Conservation (phyloP, 495 filamentous ascomycete species). For the Cudoniella acicularis region DNA sequence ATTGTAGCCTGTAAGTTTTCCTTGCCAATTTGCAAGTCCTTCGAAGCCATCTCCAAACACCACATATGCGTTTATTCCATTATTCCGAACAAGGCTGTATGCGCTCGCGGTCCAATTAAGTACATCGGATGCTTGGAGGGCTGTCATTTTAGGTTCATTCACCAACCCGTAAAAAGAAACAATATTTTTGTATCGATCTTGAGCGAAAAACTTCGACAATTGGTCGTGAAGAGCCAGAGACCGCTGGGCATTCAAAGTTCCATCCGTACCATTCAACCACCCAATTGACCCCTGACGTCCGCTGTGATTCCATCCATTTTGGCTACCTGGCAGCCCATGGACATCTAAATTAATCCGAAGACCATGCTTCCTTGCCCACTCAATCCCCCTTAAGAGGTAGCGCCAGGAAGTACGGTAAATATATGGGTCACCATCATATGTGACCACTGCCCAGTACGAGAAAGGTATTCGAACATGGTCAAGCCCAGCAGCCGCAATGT, state of each 20-base stretch:
- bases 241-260: slow-evolving; percentile 62
- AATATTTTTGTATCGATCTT: slow-evolving; percentile 80
- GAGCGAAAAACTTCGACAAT: slow-evolving; percentile 78
- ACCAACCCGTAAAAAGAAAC: slow-evolving; percentile 80
- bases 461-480: slow-evolving; percentile 96
- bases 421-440: slow-evolving; percentile 85
- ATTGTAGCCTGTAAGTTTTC: slow-evolving; percentile 51
- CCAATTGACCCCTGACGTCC: slow-evolving; percentile 66
- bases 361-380: slow-evolving; percentile 90
- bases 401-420: slow-evolving; percentile 85
- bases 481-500: slow-evolving; percentile 83
- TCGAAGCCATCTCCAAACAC: slow-evolving; percentile 84
- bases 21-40: slow-evolving; percentile 76
- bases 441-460: slow-evolving; percentile 90
- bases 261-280: slow-evolving; percentile 76
- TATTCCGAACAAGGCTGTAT: slow-evolving; percentile 59
- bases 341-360: slow-evolving; percentile 92
- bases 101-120: slow-evolving; percentile 67
- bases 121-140: slow-evolving; percentile 53
- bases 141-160: slow-evolving; percentile 83
- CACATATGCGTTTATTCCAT: slow-evolving; percentile 62
- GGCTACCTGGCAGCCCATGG: slow-evolving; percentile 79
- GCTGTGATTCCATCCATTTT: slow-evolving; percentile 90
- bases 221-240: slow-evolving; percentile 80
- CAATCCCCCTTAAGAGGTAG: slow-evolving; percentile 88